Evolutionary conservation across 2,329 filamentous ascomycete species (phyloP), one percentile per base, ranked within the genome.

Genomic region (Pseudopithomyces chartarum): DNA sequence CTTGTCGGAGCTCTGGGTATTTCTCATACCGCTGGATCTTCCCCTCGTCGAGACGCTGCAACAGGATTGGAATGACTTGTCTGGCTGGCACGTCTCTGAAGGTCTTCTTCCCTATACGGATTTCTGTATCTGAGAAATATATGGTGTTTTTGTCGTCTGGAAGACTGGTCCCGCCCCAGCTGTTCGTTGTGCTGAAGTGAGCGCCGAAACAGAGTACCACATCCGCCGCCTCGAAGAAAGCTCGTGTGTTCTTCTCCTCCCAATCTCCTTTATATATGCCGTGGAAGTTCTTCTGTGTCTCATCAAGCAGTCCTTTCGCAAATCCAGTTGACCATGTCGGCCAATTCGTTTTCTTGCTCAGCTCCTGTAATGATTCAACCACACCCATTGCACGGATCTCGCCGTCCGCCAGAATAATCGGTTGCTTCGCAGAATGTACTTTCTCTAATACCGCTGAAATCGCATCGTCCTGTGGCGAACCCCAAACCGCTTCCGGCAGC

Each of bases 381-480:
- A 82, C 76, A n/a, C 74, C 74, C 26, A 80, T 69, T 0, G 75
- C 65, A 40, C 78, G 68, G n/a, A 76, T 78, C 55, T 82, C 78
- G 2, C 82, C 82, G 58, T 86, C 84, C 0, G 84, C 79, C 1
- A 85, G 60, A 48, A 86, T 82, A 44, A 82, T 60, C 0, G 83
- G 83, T 38, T 78, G 76, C 48, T 80, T 79, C 1, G 81, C 76
- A 0, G 64, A 59, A 43, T 81, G 77, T 0, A 85, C 74, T n/a
- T 72, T 76, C 1, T 73, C 68, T 4, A 83, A 43, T 7, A 83
- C 67, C 3, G 59, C 64, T 1, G 63, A 60, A 2, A 82, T 55
- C 1, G 72, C 64, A 50, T 64, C 58, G 23, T 76, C 64, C 19
- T 74, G 48, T 2, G 23, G 2, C 11, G 48, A 32, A 19, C n/a